Percentiles rank a stretch among this genome's conserved stretches.
phyloP scores from a whole-genome alignment of 495 filamentous ascomycete genomes.

The Aspergillus conjunctus region DNA sequence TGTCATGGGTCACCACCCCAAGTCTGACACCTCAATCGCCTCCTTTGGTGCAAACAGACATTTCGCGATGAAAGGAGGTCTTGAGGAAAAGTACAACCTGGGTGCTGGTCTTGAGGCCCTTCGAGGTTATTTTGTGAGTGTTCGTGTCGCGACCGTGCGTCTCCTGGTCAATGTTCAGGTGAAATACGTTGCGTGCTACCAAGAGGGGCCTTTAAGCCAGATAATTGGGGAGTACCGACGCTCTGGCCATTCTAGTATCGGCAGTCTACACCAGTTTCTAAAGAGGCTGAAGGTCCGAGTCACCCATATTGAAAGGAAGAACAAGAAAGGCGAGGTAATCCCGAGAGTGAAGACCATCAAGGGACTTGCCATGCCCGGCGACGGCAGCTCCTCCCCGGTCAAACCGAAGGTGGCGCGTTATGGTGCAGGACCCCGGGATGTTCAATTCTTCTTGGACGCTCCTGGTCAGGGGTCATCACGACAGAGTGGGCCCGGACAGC shows the following conservation, averaged over 20 bases:
- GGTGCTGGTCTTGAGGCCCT: conserved; percentile 51
- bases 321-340: conserved; percentile 36
- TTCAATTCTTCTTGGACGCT: conserved; percentile 46
- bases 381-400: conserved; percentile 38
- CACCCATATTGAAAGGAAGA: conserved; percentile 41
- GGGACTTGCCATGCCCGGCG: conserved; percentile 45
- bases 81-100: conserved; percentile 36
- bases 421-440: conserved; percentile 48
- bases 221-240: conserved; percentile 30
- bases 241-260: conserved; percentile 9
- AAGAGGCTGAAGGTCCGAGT: conserved; percentile 44
- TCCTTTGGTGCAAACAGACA: conserved; percentile 46
- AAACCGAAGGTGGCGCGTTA: conserved; percentile 35
- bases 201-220: conserved; percentile 33
- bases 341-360: conserved; percentile 46
- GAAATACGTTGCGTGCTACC: conserved; percentile 47
- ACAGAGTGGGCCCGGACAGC: conserved; percentile 20
- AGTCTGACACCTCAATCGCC: conserved; percentile 34
- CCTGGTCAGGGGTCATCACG: conserved; percentile 23
- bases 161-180: conserved; percentile 63
- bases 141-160: conserved; percentile 64
- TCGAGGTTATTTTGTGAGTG: conserved; percentile 69
- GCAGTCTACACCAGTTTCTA: conserved; percentile 47
- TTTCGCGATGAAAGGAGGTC: conserved; percentile 30
- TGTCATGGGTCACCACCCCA: conserved; percentile 45